Conservation (phyloP, 2,329 filamentous ascomycete genomes). For the Penicillium italicum region DNA sequence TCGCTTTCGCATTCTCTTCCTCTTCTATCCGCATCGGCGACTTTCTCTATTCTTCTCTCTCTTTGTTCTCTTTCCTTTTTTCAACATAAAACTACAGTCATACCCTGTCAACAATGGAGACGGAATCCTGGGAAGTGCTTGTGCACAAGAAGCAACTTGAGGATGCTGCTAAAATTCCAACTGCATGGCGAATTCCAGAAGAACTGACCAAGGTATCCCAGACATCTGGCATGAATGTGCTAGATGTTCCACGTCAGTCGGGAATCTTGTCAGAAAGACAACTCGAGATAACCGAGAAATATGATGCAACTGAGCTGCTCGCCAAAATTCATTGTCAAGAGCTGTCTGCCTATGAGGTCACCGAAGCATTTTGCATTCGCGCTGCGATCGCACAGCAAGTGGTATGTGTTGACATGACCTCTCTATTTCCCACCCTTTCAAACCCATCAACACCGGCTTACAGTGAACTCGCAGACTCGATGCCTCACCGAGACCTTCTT, state of each 20-base stretch:
- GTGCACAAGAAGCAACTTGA: conserved; percentile 13
- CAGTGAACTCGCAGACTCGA: conserved; percentile 27
- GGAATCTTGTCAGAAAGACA: conserved; percentile 9
- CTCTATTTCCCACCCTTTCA: not conserved
- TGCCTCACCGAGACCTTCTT: conserved; percentile 55
- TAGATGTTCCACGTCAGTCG: conserved; percentile 12
- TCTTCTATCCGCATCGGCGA: not conserved
- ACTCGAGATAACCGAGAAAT: conserved; percentile 13
- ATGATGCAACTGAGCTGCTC: conserved; percentile 15
- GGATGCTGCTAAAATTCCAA: conserved; percentile 9
- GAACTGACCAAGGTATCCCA: conserved; percentile 7
- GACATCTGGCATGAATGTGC: conserved; percentile 8
- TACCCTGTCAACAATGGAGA: conserved; percentile 1
- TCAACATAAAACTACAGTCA: not conserved
- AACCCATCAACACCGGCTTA: not conserved
- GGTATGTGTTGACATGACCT: conserved; percentile 1
- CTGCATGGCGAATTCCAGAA: conserved; percentile 10
- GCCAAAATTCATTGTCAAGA: conserved; percentile 2
- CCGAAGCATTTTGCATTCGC: conserved; percentile 16
- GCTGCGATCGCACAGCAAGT: conserved; percentile 19
- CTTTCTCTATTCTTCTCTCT: too few relatives aligned
- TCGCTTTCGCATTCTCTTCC: not conserved
- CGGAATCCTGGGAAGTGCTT: conserved; percentile 8
- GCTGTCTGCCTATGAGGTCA: conserved; percentile 13
- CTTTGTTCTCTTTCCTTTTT: not conserved